Conservation (phyloP, 2,329 filamentous ascomycete genomes). For the Ascochyta rabiei region DNA sequence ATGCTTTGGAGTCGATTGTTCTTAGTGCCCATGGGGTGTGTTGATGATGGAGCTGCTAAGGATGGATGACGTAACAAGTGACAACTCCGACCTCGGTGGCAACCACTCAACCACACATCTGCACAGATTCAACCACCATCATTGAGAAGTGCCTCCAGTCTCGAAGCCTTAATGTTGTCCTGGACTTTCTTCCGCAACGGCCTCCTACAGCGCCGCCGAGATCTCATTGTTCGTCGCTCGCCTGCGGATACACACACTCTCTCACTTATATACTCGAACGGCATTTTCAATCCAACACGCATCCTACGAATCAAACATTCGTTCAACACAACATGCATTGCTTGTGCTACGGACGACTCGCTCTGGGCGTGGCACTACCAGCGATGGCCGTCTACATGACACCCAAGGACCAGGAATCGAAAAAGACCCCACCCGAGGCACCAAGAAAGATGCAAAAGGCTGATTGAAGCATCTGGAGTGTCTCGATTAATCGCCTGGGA, state of each 20-base stretch:
- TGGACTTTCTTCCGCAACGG: not conserved
- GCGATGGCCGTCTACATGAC: slow-evolving; percentile 11
- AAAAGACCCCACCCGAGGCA: not conserved
- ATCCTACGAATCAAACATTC: not conserved
- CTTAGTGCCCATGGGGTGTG: not conserved
- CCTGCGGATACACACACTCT: not conserved
- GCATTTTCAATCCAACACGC: not conserved
- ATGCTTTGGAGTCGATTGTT: not conserved
- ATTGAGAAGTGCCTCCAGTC: not conserved
- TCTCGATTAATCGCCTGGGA: too few relatives aligned
- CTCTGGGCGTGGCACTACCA: slow-evolving; percentile 5
- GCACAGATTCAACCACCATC: not conserved
- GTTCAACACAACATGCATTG: not conserved
- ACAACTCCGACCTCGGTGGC: slow-evolving; percentile 3
- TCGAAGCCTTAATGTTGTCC: not conserved
- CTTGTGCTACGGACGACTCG: slow-evolving; percentile 13
- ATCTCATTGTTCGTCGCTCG: not conserved
- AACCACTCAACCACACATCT: not conserved
- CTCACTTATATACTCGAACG: not conserved
- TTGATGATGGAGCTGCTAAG: not conserved
- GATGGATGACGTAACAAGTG: slow-evolving; percentile 15
- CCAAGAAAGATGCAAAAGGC: not conserved
- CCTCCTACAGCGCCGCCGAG: not conserved
- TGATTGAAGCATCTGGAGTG: not conserved
- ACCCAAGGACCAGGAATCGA: not conserved